Conservation (phyloP, 805 yeast species). For the Spathaspora arborariae region DNA sequence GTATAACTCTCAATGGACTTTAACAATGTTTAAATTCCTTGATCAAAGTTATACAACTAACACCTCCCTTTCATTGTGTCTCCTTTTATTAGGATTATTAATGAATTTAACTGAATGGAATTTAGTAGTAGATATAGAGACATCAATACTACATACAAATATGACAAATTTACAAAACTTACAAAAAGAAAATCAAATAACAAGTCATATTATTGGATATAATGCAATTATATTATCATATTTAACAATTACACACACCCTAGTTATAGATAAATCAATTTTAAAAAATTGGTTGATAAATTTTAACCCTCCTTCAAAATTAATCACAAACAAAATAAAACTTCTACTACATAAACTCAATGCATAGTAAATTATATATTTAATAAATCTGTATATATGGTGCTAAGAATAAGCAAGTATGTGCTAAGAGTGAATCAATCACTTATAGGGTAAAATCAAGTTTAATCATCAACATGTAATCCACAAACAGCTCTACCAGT, state of each 20-base stretch:
- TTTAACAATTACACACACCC: constrained; percentile 4
- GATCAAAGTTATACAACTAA: not conserved
- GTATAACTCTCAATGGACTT: not conserved
- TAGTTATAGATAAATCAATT: not conserved
- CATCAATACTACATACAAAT: not conserved
- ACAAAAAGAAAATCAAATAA: constrained; percentile 4
- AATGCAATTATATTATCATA: constrained; percentile 11
- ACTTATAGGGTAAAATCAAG: not conserved
- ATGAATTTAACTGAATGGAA: constrained; percentile 9
- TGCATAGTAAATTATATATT: no score
- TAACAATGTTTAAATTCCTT: not conserved
- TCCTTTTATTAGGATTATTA: constrained; percentile 7
- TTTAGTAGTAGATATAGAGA: not conserved
- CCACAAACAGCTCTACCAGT: constrained; percentile 65
- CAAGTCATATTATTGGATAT: constrained; percentile 15
- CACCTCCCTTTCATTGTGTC: not conserved
- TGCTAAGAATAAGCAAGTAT: not conserved
- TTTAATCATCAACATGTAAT: constrained; percentile 18
- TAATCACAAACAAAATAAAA: not conserved
- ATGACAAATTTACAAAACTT: not conserved
- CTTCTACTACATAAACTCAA: not conserved
- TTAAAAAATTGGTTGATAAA: not conserved
- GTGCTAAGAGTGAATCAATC: not conserved
- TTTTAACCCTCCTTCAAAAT: not conserved
- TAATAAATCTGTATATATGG: no score